phyloP scores from a whole-genome alignment of 2,329 filamentous ascomycete species.

The Cryphonectria carpinicola region DNA sequence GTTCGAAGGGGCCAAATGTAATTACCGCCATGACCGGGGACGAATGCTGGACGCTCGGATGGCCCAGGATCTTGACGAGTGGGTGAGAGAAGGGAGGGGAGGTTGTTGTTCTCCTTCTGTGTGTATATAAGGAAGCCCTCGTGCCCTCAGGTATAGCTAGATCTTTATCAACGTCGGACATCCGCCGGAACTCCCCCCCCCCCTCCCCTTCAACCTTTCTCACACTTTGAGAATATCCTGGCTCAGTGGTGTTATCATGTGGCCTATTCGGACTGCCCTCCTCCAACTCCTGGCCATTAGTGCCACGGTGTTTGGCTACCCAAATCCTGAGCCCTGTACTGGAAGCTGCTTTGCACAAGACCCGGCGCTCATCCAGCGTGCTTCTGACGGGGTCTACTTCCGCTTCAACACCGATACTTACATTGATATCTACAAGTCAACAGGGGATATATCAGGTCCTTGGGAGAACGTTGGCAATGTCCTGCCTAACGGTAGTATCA shows the following conservation, averaged over 20 bases:
- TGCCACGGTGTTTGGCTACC: slow-evolving; percentile 15
- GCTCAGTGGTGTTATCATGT: neutral
- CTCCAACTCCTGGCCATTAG: slow-evolving; percentile 9
- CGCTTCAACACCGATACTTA: slow-evolving; percentile 46
- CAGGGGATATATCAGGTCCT: slow-evolving; percentile 15
- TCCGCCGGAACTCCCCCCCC: neutral
- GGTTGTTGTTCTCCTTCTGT: neutral
- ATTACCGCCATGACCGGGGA: neutral
- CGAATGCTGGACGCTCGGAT: neutral
- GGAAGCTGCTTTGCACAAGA: slow-evolving; percentile 31
- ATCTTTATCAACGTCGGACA: neutral
- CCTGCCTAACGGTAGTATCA: slow-evolving; percentile 18
- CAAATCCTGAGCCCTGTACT: slow-evolving; percentile 43
- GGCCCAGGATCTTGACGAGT: neutral
- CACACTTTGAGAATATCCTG: neutral
- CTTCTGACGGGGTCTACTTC: slow-evolving; percentile 28
- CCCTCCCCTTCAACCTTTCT: neutral
- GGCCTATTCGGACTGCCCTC: neutral
- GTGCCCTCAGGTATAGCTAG: neutral
- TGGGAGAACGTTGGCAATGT: slow-evolving; percentile 26
- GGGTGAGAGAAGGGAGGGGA: neutral
- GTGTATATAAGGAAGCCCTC: neutral
- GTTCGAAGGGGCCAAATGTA: neutral
- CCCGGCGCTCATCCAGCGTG: slow-evolving; percentile 24
- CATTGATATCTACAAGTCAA: slow-evolving; percentile 40